These are phyloP conservation scores for Raffaelea ambrosiae DNA, from an alignment of 2,329 filamentous ascomycete species.

Conservation along the genomic window DNA sequence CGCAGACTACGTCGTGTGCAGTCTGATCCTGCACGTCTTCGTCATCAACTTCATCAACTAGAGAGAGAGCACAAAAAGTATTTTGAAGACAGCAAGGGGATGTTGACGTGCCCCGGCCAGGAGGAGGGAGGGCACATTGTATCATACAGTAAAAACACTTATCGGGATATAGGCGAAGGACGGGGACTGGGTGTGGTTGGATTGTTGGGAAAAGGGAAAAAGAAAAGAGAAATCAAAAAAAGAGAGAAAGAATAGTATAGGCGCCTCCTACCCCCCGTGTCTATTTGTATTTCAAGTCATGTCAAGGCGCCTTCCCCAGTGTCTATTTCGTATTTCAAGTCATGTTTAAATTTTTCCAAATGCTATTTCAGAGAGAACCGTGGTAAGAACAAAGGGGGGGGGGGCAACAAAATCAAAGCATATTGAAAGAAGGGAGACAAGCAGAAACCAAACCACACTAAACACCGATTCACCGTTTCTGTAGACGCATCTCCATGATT, in stretches of 20 bases:
- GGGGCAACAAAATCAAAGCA: too few relatives aligned
- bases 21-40: conserved; percentile 95
- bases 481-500: not conserved
- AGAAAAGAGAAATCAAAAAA: not conserved
- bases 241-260: not conserved
- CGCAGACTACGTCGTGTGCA: conserved; percentile 92
- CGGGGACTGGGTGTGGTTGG: not conserved
- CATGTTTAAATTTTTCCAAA: too few relatives aligned
- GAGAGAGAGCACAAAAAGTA: not conserved
- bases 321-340: too few relatives aligned
- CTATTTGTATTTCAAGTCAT: too few relatives aligned
- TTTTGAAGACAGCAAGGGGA: not conserved
- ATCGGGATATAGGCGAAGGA: not conserved
- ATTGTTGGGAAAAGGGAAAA: not conserved
- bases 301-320: too few relatives aligned
- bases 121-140: not conserved
- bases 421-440: not conserved
- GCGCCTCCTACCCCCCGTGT: too few relatives aligned
- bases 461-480: too few relatives aligned
- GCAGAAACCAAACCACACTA: too few relatives aligned
- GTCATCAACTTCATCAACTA: conserved; percentile 99
- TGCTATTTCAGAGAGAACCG: too few relatives aligned
- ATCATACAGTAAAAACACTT: too few relatives aligned
- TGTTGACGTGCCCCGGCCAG: not conserved
- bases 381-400: too few relatives aligned